Evolutionary conservation across 2,329 filamentous ascomycete species (phyloP), one percentile per base, ranked within the genome.

Genomic region (Pyrenochaeta sp.): DNA sequence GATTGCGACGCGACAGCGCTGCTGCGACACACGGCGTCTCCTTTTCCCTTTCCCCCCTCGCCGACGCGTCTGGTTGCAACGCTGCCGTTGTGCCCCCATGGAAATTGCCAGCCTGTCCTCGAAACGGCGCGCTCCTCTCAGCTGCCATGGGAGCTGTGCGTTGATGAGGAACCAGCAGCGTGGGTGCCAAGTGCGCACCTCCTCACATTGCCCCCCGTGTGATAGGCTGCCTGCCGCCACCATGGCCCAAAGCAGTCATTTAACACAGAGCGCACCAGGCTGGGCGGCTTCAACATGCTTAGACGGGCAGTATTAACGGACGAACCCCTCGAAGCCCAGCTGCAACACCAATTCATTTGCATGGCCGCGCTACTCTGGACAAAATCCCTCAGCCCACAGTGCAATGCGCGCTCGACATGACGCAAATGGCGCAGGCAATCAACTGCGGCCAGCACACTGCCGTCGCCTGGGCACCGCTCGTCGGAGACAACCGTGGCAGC

Each of bases 1-100:
- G 46, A 51, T 45, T 51, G 55, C 55, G 44, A 51, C 48, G 51
- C 51, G 55, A 32, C 55, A 9, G 23, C n/a, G 45, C 56, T 56
- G 51, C 58, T 63, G 63, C 63, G 54, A 64, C 61, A 64, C 62
- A 63, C 62, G 62, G 60, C 59, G 56, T 63, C 63, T 58, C 64
- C 61, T 66, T 53, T 61, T 50, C 23, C 44, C n/a, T n/a, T n/a
- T n/a, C n/a, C n/a, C n/a, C n/a, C n/a, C n/a, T 43, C 31, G 48
- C 39, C 35, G 45, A 32, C 51, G 48, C 58, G 55, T 52, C 40
- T 54, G 55, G 46, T 40, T 31, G 48, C 49, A 47, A 41, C 42
- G 49, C 45, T 55, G n/a, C 51, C 41, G 53, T 47, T n/a, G n/a
- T n/a, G n/a, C n/a, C n/a, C 53, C 51, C 45, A 45, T 56, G 32